Evolutionary conservation across 2,329 filamentous ascomycete genomes (phyloP).

Genomic region (Penicillium sp.): DNA sequence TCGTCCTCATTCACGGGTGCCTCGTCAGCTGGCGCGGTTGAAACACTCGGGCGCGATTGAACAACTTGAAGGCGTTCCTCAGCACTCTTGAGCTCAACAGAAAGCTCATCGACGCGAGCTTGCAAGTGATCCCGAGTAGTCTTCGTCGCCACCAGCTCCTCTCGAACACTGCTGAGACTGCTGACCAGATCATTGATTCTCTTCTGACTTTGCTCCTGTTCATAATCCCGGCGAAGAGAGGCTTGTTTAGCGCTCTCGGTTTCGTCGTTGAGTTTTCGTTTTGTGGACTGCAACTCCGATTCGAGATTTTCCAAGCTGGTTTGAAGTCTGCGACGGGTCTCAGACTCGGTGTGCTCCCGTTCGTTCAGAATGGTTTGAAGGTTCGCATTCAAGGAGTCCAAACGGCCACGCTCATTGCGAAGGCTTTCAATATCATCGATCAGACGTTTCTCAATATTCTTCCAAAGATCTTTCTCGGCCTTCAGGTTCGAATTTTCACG

Average conservation of each 20-base stretch:
- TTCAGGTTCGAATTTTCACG: constrained; percentile 90
- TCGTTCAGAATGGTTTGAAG: constrained; percentile 89
- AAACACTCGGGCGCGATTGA: constrained; percentile 68
- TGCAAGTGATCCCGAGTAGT: constrained; percentile 87
- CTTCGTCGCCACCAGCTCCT: constrained; percentile 80
- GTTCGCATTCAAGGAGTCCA: constrained; percentile 75
- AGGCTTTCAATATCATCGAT: constrained; percentile 82
- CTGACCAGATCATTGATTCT: constrained; percentile 86
- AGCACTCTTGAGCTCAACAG: constrained; percentile 78
- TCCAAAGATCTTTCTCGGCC: constrained; percentile 91
- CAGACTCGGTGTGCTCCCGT: constrained; percentile 75
- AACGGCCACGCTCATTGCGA: constrained; percentile 73
- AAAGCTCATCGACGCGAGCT: constrained; percentile 78
- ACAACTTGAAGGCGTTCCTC: constrained; percentile 80
- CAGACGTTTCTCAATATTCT: constrained; percentile 82
- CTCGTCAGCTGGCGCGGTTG: constrained; percentile 44
- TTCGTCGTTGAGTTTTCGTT: constrained; percentile 78
- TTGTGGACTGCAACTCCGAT: constrained; percentile 67
- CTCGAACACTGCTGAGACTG: constrained; percentile 71
- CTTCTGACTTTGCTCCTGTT: constrained; percentile 79
- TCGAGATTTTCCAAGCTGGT: constrained; percentile 72
- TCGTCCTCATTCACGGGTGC: constrained; percentile 42
- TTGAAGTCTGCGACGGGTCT: constrained; percentile 74
- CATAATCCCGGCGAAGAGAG: constrained; percentile 79
- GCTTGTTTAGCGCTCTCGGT: constrained; percentile 78